Base-by-base conservation (phyloP, 805 yeast genomes). In the Cyberlindnera galapagoensis region DNA sequence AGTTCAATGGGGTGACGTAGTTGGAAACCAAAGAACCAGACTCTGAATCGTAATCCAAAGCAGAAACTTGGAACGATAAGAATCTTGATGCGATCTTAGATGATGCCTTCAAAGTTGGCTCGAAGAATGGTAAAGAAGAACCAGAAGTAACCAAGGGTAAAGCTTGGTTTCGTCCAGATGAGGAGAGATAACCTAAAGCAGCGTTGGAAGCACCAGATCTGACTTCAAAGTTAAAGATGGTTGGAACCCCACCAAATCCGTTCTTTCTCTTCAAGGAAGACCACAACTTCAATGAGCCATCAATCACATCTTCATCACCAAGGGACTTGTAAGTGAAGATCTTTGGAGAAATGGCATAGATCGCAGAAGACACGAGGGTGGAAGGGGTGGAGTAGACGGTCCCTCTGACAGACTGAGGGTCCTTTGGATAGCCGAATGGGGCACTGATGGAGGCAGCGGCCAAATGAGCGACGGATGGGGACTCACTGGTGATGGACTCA, bases 201-300 rank as follows among this genome's bases (percentile, higher is more conserved):
- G 83, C 72, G 40, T 76, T 69, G 28, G 90, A 84, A 20, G 95
- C 92, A 47, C 96, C 97, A 3, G 80, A 64, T 54, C 95, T 76
- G 35, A 84, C 72, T 51, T 87, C 86, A 36, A 80, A 57, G 42
- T 49, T 62, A 51, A 74, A 65, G 44, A 80, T 57, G 33, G 65
- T 64, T 18, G 94, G 92, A 34, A 77, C 73, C n/a, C 55, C 58
- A 16, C 76, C 77, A 28, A 57, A 51, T 10, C 73, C 62, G 51
- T 80, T 80, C 24, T 54, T 50, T 48, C 72, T 68, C 49, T 63
- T 64, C 30, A 65, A 56, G 28, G 62, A 55, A 26, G 67, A 52
- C 95, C 95, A 86, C 31, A 68, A 56, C 40, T 63, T 65, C 40
- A 80, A 52, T 29, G 74, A 67, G n/a, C 65, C 54, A 54, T 80